Conservation (phyloP, 2,329 filamentous ascomycete species). For the Apiospora arundinis region DNA sequence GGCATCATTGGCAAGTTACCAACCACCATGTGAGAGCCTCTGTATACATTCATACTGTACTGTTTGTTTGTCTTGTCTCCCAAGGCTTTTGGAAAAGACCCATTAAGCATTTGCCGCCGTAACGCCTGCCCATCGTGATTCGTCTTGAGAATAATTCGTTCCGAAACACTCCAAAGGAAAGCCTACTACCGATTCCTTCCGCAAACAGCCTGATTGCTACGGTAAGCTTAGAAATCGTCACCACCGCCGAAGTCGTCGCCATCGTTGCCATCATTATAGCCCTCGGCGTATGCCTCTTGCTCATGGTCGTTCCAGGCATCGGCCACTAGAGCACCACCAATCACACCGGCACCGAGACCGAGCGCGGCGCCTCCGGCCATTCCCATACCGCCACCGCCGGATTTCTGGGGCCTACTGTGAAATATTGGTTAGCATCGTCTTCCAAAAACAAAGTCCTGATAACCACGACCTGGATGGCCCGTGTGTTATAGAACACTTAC, state of each 20-base stretch:
- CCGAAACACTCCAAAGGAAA: background rate
- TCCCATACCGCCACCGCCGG: conserved; percentile 64
- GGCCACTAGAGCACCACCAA: conserved; percentile 77
- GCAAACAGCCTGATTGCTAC: background rate
- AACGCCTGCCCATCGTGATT: background rate
- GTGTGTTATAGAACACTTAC: conserved; percentile 33
- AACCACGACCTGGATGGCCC: conserved; percentile 40
- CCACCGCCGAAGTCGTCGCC: conserved; percentile 36
- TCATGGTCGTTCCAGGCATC: conserved; percentile 69
- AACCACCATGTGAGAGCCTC: background rate
- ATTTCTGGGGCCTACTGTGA: conserved; percentile 41
- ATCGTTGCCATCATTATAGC: conserved; percentile 51
- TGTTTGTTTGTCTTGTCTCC: background rate
- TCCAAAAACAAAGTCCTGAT: background rate
- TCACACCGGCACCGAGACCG: conserved; percentile 79
- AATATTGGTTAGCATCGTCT: background rate
- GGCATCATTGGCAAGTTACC: background rate
- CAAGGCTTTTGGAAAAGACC: background rate
- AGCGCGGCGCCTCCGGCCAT: conserved; percentile 75
- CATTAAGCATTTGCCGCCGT: conserved; percentile 4
- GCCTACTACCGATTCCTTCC: background rate
- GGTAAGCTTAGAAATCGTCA: conserved; percentile 21
- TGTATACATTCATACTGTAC: background rate
- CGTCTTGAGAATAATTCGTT: background rate
- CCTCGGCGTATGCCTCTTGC: conserved; percentile 62